phyloP scores from a whole-genome alignment of 108 stramenopile species.

The Cyclotella kingstonii region DNA sequence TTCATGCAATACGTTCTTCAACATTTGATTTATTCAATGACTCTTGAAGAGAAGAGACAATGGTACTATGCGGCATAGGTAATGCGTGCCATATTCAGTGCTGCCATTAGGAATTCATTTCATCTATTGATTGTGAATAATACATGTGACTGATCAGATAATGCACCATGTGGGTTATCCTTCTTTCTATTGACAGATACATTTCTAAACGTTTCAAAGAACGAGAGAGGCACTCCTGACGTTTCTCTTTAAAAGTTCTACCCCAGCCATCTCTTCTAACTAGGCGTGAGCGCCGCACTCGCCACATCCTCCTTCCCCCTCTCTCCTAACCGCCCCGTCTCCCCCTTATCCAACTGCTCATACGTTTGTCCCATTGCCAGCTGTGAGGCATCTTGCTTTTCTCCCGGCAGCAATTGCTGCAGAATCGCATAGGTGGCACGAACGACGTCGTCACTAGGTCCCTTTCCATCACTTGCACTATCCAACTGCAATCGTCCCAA shows the following conservation, averaged over 20 bases:
- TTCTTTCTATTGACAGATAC: no score
- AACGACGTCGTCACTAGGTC: constrained; percentile 49
- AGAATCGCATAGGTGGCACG: constrained; percentile 55
- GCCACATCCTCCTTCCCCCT: constrained; percentile 60
- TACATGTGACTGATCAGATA: no score
- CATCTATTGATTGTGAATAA: no score
- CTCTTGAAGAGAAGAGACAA: no score
- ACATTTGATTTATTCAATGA: no score
- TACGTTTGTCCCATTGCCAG: constrained; percentile 89
- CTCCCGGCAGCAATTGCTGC: constrained; percentile 89
- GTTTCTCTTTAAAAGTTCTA: neutral
- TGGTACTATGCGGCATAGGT: no score
- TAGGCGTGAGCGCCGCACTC: constrained; percentile 7
- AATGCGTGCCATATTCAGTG: no score
- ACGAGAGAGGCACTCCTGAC: no score
- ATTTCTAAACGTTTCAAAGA: no score
- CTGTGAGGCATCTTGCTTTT: constrained; percentile 69
- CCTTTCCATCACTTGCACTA: constrained; percentile 36
- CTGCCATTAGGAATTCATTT: no score
- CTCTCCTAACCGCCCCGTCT: constrained; percentile 73
- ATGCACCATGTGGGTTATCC: no score
- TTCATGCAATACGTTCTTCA: no score
- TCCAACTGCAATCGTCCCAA: constrained; percentile 40
- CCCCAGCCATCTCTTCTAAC: neutral
- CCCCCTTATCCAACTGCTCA: constrained; percentile 78